These are phyloP conservation scores for Salvia hispanica DNA, from an alignment of 257 asterid species.

Conservation along the genomic window DNA sequence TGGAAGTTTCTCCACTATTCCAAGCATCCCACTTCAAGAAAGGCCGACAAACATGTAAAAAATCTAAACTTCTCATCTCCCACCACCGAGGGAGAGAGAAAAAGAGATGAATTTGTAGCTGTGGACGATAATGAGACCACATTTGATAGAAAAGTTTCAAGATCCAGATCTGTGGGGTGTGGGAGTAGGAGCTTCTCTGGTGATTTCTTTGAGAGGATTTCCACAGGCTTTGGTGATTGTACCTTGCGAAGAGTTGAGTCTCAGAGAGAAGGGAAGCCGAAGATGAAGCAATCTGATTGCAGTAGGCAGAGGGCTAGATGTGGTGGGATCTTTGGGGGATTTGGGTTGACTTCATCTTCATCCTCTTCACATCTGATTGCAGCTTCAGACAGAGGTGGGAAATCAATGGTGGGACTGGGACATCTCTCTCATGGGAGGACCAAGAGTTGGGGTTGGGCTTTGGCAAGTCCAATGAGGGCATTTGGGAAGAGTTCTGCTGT, in stretches of 20 bases:
- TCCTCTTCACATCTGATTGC: slow-evolving; percentile 62
- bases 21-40: slow-evolving; percentile 41
- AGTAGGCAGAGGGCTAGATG: slow-evolving; percentile 53
- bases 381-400: slow-evolving; percentile 44
- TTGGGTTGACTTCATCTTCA: slow-evolving; percentile 62
- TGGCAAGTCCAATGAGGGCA: slow-evolving; percentile 94
- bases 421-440: slow-evolving; percentile 66
- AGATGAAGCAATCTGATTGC: slow-evolving; percentile 35
- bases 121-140: slow-evolving; percentile 54
- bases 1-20: slow-evolving; percentile 81
- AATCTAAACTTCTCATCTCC: slow-evolving; percentile 52
- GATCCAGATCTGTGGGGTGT: slow-evolving; percentile 77
- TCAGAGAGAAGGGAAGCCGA: slow-evolving; percentile 56
- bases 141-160: slow-evolving; percentile 49
- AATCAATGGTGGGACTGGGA: slow-evolving; percentile 34
- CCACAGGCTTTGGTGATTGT: slow-evolving; percentile 70
- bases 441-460: slow-evolving; percentile 94
- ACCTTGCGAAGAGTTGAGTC: slow-evolving; percentile 83
- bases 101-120: slow-evolving; percentile 45
- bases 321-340: slow-evolving; percentile 66
- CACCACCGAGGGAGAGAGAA: slow-evolving; percentile 38
- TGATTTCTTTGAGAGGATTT: slow-evolving; percentile 56
- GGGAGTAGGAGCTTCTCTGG: slow-evolving; percentile 70
- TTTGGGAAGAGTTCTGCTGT: slow-evolving; percentile 57
- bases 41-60: slow-evolving; percentile 37